Conservation (phyloP, 257 asterid species). For the Penstemon newberryi region DNA sequence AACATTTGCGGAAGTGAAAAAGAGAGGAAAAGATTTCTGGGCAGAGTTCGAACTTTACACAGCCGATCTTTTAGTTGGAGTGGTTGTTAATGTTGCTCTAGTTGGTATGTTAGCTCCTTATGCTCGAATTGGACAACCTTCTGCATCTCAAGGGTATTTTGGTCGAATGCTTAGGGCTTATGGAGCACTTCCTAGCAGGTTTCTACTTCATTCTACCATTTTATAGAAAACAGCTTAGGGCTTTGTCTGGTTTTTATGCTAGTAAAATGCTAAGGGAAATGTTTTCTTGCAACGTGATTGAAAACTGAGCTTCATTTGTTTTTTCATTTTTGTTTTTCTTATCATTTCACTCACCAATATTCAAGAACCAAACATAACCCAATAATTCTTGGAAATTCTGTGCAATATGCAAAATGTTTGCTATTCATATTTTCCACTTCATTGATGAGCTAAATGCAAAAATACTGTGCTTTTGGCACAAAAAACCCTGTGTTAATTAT, state of each 20-base stretch:
- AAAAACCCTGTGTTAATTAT: no score
- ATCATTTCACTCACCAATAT: no score
- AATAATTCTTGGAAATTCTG: background rate
- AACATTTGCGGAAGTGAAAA: constrained; percentile 93
- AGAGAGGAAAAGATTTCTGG: constrained; percentile 97
- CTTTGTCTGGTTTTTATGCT: no score
- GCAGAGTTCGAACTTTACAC: constrained; percentile 88
- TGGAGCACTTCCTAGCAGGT: constrained; percentile 98
- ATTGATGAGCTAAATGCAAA: background rate
- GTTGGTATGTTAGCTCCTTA: constrained; percentile 97
- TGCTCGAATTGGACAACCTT: constrained; percentile 76
- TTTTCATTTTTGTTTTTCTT: no score
- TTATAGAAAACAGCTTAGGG: background rate
- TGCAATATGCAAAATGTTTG: background rate
- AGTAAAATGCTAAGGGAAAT: no score
- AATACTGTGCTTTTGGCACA: no score
- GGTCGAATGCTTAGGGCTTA: constrained; percentile 73
- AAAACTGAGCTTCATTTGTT: no score
- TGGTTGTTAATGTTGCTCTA: constrained; percentile 91
- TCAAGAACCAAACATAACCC: no score
- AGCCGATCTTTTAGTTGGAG: constrained; percentile 93
- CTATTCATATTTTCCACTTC: background rate
- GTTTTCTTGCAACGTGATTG: no score
- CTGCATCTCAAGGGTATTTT: constrained; percentile 64
- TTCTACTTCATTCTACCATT: constrained; percentile 10